Evolutionary conservation across 2,329 filamentous ascomycete species (phyloP), one percentile per base, ranked within the genome.

Genomic region (Aspergillus spinulosporus): DNA sequence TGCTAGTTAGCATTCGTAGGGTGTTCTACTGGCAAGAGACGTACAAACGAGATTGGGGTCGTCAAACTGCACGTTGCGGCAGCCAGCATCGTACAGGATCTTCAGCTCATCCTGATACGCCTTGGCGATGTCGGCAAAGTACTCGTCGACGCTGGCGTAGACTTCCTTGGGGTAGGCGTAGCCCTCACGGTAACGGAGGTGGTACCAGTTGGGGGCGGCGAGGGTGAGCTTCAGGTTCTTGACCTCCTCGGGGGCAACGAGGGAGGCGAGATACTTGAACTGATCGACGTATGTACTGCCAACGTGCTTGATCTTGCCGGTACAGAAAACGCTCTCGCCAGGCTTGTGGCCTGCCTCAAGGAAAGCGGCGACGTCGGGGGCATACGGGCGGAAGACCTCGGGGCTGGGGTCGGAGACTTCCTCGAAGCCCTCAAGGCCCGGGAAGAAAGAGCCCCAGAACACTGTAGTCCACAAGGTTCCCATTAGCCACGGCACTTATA

Each of bases 161-260:
- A 82, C 82, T 26, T 82, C 79, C 60, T 78, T 77, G 37, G 80
- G 78, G 69, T 84, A 86, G 26, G 83, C 83, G 36, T 74, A 61
- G 74, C 82, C 80, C 56, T 80, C 77, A 63, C 77, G 80, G 62
- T 83, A 82, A 37, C 85, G 80, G 66, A 88, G 78, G 71, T 90
- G 87, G 68, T 88, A 89, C 82, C 86, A 88, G 69, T 84, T 84
- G 1, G 85, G 85, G 3, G 85, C 84, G 14, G 85, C 83, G 65
- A 89, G 75, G 14, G 86, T 88, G 63, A 89, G 81, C 76, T 89
- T 88, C 71, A 86, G 82, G 61, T 87, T 83, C 61, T 83, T 83
- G 66, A 86, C 83, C 53, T 83, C 76, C 31, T 85, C 82, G 26
- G 83, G 76, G 0, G 86, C 81, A 0, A 89, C 78, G 6, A 82